These are phyloP conservation scores for Saksenaea vasiformis DNA, from an alignment of 371 early-diverging fungal genomes.

Conservation along the genomic window DNA sequence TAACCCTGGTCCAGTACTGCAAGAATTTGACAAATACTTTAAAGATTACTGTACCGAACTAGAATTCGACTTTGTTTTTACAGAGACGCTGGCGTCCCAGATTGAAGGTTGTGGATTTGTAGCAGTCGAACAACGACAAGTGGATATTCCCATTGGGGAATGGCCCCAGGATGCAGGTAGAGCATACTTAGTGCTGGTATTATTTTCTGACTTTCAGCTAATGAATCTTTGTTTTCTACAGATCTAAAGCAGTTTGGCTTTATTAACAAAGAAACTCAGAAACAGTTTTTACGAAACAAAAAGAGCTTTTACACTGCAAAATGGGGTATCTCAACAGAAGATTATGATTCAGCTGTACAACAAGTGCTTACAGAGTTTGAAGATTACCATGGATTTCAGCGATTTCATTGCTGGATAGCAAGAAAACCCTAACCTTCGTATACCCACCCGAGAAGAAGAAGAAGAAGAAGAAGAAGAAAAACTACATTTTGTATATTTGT, in stretches of 20 bases:
- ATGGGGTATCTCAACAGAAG: conserved; percentile 45
- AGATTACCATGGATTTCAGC: conserved; percentile 44
- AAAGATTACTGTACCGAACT: conserved; percentile 32
- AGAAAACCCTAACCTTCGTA: conserved; percentile 19
- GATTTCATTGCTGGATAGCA: conserved; percentile 47
- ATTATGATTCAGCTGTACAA: conserved; percentile 48
- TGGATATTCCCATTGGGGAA: conserved; percentile 52
- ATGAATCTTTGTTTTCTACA: conserved; percentile 4
- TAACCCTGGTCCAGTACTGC: conserved; percentile 49
- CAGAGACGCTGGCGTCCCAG: conserved; percentile 20
- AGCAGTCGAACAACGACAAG: conserved; percentile 20
- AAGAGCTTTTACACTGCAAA: conserved; percentile 35
- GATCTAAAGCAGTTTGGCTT: conserved; percentile 57
- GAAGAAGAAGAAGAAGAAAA: neutral
- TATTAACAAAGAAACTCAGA: conserved; percentile 51
- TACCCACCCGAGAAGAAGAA: neutral
- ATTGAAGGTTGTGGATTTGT: conserved; percentile 30
- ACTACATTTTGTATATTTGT: neutral
- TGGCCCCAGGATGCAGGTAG: conserved; percentile 48
- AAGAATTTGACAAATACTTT: conserved; percentile 45
- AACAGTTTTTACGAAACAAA: conserved; percentile 36
- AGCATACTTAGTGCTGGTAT: neutral
- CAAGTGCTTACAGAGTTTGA: conserved; percentile 50
- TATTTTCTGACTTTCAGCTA: neutral
- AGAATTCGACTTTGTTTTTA: conserved; percentile 38